phyloP scores from a whole-genome alignment of 2,329 filamentous ascomycete genomes.

The Chaetomium strumarium region DNA sequence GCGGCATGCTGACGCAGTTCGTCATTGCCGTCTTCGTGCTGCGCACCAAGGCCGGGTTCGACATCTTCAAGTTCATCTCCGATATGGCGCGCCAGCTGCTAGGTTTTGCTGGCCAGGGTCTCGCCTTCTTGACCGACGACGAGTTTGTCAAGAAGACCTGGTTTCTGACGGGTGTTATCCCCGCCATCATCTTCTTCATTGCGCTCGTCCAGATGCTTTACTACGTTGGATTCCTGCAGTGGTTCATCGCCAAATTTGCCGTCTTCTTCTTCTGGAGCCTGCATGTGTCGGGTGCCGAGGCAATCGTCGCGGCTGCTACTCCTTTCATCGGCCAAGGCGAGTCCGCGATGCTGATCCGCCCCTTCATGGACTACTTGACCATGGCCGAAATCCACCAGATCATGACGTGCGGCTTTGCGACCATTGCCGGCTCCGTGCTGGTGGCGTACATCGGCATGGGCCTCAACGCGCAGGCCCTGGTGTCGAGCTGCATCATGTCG shows the following conservation, averaged over 20 bases:
- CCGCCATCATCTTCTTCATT: conserved; percentile 94
- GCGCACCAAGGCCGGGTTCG: conserved; percentile 68
- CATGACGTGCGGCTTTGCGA: conserved; percentile 89
- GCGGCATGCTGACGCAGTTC: conserved; percentile 84
- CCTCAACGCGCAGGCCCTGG: conserved; percentile 75
- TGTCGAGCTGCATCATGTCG: conserved; percentile 92
- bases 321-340: conserved; percentile 94
- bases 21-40: conserved; percentile 84
- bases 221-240: conserved; percentile 75
- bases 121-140: conserved; percentile 60
- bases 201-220: conserved; percentile 83
- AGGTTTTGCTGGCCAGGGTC: conserved; percentile 68
- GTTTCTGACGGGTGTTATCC: conserved; percentile 77
- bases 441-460: conserved; percentile 82
- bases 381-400: conserved; percentile 85
- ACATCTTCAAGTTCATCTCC: conserved; percentile 89
- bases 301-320: conserved; percentile 87
- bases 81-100: conserved; percentile 67
- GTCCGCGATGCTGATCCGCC: conserved; percentile 85
- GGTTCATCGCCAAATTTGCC: conserved; percentile 84
- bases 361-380: conserved; percentile 80
- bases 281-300: conserved; percentile 81
- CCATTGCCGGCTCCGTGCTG: conserved; percentile 82
- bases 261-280: conserved; percentile 89
- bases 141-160: conserved; percentile 42